A percentile compares a stretch with the other conserved stretches of the same genome.
Evolutionary conservation across 78 protist species (phyloP).

Genomic region (Dictyostelium purpureum): DNA sequence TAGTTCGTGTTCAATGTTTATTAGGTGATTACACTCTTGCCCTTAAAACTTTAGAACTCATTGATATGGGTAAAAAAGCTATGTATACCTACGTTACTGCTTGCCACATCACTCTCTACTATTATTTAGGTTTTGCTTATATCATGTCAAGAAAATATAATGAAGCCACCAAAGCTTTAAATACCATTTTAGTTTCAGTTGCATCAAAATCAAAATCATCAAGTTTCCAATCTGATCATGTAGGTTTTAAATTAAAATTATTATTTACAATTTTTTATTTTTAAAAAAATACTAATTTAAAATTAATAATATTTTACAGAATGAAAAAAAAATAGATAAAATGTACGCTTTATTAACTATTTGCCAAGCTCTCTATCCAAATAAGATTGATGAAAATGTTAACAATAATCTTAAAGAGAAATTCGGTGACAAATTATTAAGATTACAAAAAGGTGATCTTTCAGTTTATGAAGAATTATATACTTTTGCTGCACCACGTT

Average conservation of each 20-base stretch:
- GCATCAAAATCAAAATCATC: conserved; percentile 45
- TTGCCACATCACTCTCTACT: conserved; percentile 87
- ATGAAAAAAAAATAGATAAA: conserved; percentile 91
- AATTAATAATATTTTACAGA: conserved; percentile 12
- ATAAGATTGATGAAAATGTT: conserved; percentile 87
- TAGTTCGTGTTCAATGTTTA: conserved; percentile 91
- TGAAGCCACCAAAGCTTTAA: conserved; percentile 86
- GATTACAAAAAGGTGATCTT: conserved; percentile 81
- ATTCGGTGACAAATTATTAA: conserved; percentile 81
- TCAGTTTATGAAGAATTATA: conserved; percentile 85
- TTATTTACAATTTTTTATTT: background rate
- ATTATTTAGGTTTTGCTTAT: conserved; percentile 90
- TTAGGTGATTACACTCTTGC: conserved; percentile 91
- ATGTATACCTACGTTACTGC: conserved; percentile 84
- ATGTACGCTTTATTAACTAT: conserved; percentile 91
- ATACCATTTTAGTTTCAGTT: conserved; percentile 68
- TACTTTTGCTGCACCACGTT: conserved; percentile 84
- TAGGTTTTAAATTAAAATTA: background rate
- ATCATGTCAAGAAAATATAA: conserved; percentile 90
- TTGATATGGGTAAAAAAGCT: conserved; percentile 83
- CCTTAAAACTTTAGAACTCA: conserved; percentile 65
- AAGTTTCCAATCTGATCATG: conserved; percentile 77
- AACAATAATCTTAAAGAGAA: conserved; percentile 83
- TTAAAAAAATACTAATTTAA: background rate
- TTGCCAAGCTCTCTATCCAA: conserved; percentile 87